phyloP scores from a whole-genome alignment of 2,329 filamentous ascomycete species.

The Escovopsis sp. region DNA sequence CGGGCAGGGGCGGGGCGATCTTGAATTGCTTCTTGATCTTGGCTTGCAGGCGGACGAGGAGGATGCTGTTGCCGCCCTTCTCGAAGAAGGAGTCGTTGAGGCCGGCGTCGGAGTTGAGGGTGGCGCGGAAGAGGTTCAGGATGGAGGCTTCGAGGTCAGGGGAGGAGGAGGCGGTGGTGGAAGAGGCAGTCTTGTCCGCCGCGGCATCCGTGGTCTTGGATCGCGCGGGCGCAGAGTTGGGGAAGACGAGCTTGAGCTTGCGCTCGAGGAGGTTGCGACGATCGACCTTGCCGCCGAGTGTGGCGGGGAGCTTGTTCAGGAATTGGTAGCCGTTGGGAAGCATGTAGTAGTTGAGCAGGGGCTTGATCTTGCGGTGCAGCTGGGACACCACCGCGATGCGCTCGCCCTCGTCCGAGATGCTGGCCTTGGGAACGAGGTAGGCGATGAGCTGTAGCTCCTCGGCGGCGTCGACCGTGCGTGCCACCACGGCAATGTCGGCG shows the following conservation, averaged over 20 bases:
- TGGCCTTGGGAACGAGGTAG: constrained; percentile 9
- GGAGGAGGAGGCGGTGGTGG: background rate
- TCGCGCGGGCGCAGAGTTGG: background rate
- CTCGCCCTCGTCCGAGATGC: constrained; percentile 4
- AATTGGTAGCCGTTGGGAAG: constrained; percentile 12
- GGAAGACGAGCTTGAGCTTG: constrained; percentile 8
- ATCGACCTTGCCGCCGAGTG: constrained; percentile 12
- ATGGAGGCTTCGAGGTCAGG: constrained; percentile 8
- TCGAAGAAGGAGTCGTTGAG: constrained; percentile 12
- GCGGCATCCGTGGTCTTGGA: background rate
- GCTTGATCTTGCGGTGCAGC: constrained; percentile 9
- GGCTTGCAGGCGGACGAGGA: constrained; percentile 12
- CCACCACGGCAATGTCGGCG: constrained; percentile 8
- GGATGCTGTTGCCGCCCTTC: constrained; percentile 12
- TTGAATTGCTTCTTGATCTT: constrained; percentile 12
- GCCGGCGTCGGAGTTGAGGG: constrained; percentile 7
- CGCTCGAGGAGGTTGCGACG: constrained; percentile 8
- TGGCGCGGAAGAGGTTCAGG: constrained; percentile 9
- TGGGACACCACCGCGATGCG: constrained; percentile 6
- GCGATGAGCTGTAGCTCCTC: constrained; percentile 12
- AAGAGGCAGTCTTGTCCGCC: background rate
- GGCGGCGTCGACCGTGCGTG: constrained; percentile 7
- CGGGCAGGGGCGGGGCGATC: constrained; percentile 11
- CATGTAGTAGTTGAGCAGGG: constrained; percentile 13
- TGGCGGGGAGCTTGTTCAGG: constrained; percentile 8